Evolutionary conservation across 371 early-diverging fungal species (phyloP), one percentile per base, ranked within the genome.

Genomic region (Coemansia sp.): DNA sequence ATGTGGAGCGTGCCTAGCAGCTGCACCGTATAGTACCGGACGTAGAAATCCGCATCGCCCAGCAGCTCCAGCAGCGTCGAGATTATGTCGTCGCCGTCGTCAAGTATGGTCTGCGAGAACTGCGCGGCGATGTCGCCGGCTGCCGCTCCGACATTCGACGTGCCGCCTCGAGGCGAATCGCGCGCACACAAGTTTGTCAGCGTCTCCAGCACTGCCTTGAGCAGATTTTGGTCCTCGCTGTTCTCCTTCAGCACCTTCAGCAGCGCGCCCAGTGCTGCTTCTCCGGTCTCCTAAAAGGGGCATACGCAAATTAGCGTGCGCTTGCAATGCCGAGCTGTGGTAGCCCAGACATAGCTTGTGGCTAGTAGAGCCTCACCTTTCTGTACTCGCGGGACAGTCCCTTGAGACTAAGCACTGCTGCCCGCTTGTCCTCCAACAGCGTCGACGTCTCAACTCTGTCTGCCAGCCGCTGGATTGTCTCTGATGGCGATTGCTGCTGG

Each of bases 31-130:
- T 89, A 87, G 81, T 88, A 96, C 32, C 95, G 86, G 43, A 97
- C 90, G 73, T 96, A 94, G 80, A 93, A 96, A 67, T 96, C 96
- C 64, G 83, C 82, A 59, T 94, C 93, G 59, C 90, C 93, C 10
- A 96, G 84, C 54, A 94, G 81, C 60, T 91, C 95, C 43, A 96
- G 77, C 20, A 98, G 76, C 1, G 86, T 70, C 2, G 90, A 80
- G 48, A 96, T 90, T 16, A 73, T 54, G 68, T 94, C 90, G 26
- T 69, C 65, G 3, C 87, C 75, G 74, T 92, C 90, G 88, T 93
- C 76, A 16, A 52, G 13, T 4, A 75, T 60, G 39, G 55, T 39
- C 47, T 59, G 65, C 31, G 70, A 62, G 31, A 59, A 78, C 45
- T 55, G 53, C 57, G 53, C 61, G 2, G 67, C 59, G 14, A 54